A percentile compares a stretch with the other conserved stretches of the same genome.
Conservation (phyloP, 352 stramenopile genomes). For the Phytopythium mirpurense region DNA sequence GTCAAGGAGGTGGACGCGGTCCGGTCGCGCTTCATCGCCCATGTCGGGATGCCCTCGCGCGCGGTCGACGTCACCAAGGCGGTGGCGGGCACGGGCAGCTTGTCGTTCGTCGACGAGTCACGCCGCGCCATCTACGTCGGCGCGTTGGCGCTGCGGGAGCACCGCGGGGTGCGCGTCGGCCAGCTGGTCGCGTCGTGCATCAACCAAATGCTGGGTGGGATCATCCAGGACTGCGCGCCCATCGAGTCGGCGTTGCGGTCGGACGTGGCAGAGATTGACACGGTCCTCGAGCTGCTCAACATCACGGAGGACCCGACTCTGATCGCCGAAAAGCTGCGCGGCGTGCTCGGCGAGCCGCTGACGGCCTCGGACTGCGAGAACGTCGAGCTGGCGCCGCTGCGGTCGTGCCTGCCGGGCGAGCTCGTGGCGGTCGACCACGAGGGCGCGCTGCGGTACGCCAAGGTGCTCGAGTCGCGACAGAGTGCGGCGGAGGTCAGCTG, state of each 20-base stretch:
- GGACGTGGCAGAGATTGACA: slow-evolving; percentile 38
- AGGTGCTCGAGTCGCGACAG: slow-evolving; percentile 41
- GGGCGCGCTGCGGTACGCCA: slow-evolving; percentile 49
- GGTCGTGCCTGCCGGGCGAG: slow-evolving; percentile 64
- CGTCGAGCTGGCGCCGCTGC: slow-evolving; percentile 58
- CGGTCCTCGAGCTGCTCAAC: slow-evolving; percentile 48
- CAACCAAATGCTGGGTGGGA: slow-evolving; percentile 58
- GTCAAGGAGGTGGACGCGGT: slow-evolving; percentile 47
- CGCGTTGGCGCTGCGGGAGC: not conserved
- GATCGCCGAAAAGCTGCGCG: slow-evolving; percentile 67
- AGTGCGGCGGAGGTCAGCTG: slow-evolving; percentile 33
- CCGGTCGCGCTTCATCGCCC: slow-evolving; percentile 58
- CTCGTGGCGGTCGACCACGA: slow-evolving; percentile 54
- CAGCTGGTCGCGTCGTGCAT: slow-evolving; percentile 63
- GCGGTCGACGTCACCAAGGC: slow-evolving; percentile 60
- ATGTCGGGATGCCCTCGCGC: slow-evolving; percentile 38
- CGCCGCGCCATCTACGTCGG: slow-evolving; percentile 36
- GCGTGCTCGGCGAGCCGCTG: slow-evolving; percentile 45
- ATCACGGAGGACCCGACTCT: slow-evolving; percentile 57
- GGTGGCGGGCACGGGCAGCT: slow-evolving; percentile 29
- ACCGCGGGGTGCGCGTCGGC: slow-evolving; percentile 31
- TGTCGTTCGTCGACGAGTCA: slow-evolving; percentile 55
- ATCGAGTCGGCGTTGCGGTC: slow-evolving; percentile 65
- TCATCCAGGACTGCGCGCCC: slow-evolving; percentile 55
- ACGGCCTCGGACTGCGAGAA: slow-evolving; percentile 33